Evolutionary conservation across 805 yeast species (phyloP), one percentile per base, ranked within the genome.

Genomic region (Metschnikowia arizonensis): DNA sequence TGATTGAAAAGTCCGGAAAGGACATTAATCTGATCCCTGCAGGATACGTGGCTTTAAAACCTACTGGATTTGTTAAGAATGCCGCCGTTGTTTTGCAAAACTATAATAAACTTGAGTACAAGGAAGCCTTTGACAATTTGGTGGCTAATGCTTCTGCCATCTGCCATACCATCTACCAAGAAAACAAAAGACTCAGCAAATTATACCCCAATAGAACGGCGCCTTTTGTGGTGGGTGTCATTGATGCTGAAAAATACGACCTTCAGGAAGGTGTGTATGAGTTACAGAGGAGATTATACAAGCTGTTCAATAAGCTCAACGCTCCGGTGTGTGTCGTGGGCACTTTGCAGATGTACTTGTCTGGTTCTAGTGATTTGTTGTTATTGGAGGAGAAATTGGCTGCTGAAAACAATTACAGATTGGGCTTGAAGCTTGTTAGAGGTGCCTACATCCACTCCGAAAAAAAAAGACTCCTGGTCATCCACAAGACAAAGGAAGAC

Each of bases 401-500:
- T 14, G 54, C 66, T 47, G 62, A 74, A 45, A 74, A 77, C 43
- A 63, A 66, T 44, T 90, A 90, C 65, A 78, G 85, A 60, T 67
- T 89, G 46, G 97, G 96, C 17, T 72, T 89, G 72, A 90, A 90
- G 66, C 76, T 90, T 45, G 98, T 90, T 14, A 81, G 98, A 65
- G 98, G 98, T 53, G 98, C 98, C 12, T 90, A 90, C 70, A 80
- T 90, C 49, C 97, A 90, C 62, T 80, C 95, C 5, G 98, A 90
- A 69, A 78, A 85, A 29, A 74, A 83, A 52, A 76, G 97, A 59
- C 53, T 60, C 42, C 54, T 65, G 4, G 83, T 87, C 15, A 88
- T 90, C 49, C 91, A 83, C 68, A 70, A 74, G 50, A 77, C 88
- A 25, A 90, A 91, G 66, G 73, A 69, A 42, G 90, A 79, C 49